Evolutionary conservation across 208 protist genomes (phyloP).

Genomic region (Leishmania aethiopica): DNA sequence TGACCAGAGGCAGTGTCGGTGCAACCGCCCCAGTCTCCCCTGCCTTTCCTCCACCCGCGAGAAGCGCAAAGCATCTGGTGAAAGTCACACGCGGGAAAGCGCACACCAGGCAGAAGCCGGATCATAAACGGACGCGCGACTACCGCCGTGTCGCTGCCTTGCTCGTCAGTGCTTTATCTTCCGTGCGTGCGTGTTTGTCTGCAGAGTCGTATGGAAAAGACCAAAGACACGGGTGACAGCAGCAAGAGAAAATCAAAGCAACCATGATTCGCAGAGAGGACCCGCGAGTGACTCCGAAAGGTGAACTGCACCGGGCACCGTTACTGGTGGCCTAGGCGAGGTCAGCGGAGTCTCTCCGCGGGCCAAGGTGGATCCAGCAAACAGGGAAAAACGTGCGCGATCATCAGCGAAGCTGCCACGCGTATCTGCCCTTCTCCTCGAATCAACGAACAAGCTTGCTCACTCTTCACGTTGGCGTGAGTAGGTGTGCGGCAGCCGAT

Average conservation of each 20-base stretch:
- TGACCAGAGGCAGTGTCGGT: not conserved
- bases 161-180: not conserved
- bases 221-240: not conserved
- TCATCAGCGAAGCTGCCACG: not conserved
- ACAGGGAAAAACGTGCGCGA: too few relatives aligned
- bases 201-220: not conserved
- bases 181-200: not conserved
- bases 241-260: not conserved
- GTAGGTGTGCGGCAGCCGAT: not conserved
- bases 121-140: not conserved
- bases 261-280: not conserved
- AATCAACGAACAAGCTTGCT: not conserved
- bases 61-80: not conserved
- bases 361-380: not conserved
- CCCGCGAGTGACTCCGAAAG: not conserved
- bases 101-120: not conserved
- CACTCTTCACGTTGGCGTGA: not conserved
- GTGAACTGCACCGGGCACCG: not conserved
- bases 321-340: not conserved
- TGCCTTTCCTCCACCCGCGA: too few relatives aligned
- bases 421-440: not conserved
- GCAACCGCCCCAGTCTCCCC: not conserved
- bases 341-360: not conserved
- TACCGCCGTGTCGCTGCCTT: not conserved
- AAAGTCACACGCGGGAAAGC: not conserved